Conservation (phyloP, 2,329 filamentous ascomycete species). For the Sclerotinia trifoliorum region DNA sequence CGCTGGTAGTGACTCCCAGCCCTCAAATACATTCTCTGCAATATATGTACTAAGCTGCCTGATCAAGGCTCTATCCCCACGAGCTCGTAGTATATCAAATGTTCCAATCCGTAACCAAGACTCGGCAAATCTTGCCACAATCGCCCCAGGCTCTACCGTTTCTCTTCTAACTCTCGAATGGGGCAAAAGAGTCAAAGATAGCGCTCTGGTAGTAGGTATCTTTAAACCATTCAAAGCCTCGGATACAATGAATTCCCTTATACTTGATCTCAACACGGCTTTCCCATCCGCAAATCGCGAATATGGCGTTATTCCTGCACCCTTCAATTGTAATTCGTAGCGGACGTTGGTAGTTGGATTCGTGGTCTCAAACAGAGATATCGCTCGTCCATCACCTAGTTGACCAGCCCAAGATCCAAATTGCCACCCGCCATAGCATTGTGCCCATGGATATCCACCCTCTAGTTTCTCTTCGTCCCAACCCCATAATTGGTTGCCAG, state of each 20-base stretch:
- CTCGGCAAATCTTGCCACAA: constrained; percentile 88
- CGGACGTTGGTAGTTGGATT: constrained; percentile 68
- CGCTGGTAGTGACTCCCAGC: constrained; percentile 80
- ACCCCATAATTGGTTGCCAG: constrained; percentile 80
- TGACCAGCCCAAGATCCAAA: constrained; percentile 93
- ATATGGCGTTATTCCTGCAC: constrained; percentile 90
- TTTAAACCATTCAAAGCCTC: constrained; percentile 82
- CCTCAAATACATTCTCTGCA: constrained; percentile 81
- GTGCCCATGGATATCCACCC: constrained; percentile 93
- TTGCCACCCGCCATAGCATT: constrained; percentile 88
- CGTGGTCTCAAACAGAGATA: constrained; percentile 87
- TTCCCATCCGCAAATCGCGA: constrained; percentile 95
- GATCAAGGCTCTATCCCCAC: constrained; percentile 74
- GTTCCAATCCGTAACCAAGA: constrained; percentile 92
- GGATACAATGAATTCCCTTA: constrained; percentile 90
- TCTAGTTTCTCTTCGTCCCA: constrained; percentile 65
- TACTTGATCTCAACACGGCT: constrained; percentile 87
- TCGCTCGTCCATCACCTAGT: constrained; percentile 89
- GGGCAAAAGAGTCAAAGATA: constrained; percentile 77
- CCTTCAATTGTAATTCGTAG: constrained; percentile 93
- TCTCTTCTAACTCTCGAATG: constrained; percentile 74
- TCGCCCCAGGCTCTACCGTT: constrained; percentile 81
- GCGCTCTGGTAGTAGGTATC: constrained; percentile 82
- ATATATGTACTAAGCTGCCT: constrained; percentile 76
- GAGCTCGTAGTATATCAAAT: constrained; percentile 84